Conservation (phyloP, 495 filamentous ascomycete genomes). For the Aspergillus olivimuriae region DNA sequence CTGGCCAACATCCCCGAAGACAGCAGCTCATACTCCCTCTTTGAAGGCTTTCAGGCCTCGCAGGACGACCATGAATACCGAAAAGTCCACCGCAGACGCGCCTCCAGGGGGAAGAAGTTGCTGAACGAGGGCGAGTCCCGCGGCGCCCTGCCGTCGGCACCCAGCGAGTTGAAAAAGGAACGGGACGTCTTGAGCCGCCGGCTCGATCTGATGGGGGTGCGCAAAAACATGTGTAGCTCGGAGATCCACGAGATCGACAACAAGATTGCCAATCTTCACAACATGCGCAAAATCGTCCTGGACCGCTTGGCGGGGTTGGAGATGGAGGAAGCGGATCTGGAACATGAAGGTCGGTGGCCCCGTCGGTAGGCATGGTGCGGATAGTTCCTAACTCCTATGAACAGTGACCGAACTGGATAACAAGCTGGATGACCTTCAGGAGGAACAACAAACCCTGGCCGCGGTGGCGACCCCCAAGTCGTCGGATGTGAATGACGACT, state of each 20-base stretch:
- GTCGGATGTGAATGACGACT: constrained; percentile 48
- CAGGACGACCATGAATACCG: constrained; percentile 58
- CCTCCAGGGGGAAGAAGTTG: constrained; percentile 66
- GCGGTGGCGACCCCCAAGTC: constrained; percentile 35
- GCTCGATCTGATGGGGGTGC: constrained; percentile 82
- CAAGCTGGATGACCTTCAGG: constrained; percentile 78
- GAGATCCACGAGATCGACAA: constrained; percentile 96
- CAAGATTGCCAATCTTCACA: constrained; percentile 89
- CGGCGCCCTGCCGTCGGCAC: constrained; percentile 52
- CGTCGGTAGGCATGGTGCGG: neutral
- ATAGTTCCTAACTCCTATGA: constrained; percentile 1
- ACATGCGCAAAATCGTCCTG: constrained; percentile 88
- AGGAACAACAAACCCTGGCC: constrained; percentile 53
- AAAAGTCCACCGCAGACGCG: constrained; percentile 57
- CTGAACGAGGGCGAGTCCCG: constrained; percentile 54
- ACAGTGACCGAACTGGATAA: constrained; percentile 77
- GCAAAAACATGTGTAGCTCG: constrained; percentile 95
- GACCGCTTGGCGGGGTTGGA: constrained; percentile 87
- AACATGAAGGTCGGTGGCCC: constrained; percentile 66
- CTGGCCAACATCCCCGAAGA: constrained; percentile 80
- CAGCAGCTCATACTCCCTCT: constrained; percentile 80
- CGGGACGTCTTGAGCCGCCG: constrained; percentile 69
- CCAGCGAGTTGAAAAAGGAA: constrained; percentile 69
- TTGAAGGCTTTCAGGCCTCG: constrained; percentile 92
- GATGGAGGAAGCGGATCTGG: constrained; percentile 82